These are phyloP conservation scores for Aspergillus ustus DNA, from an alignment of 2,329 filamentous ascomycete species.

Conservation along the genomic window DNA sequence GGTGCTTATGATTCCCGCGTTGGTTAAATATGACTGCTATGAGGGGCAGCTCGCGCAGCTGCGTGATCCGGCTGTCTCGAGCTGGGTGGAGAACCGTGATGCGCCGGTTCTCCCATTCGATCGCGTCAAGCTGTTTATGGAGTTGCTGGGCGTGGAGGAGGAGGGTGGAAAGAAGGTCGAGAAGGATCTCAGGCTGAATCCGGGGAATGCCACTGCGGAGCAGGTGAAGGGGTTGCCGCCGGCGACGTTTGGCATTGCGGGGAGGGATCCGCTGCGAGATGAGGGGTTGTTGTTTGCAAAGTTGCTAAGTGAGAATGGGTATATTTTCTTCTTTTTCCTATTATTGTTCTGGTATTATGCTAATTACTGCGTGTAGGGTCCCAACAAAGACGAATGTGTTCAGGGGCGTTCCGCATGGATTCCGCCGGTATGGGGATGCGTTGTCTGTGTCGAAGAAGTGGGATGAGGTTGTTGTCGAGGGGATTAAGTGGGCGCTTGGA, in stretches of 20 bases:
- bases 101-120: conserved; percentile 56
- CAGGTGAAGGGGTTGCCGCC: conserved; percentile 50
- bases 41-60: conserved; percentile 41
- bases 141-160: conserved; percentile 29
- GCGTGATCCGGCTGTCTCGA: conserved; percentile 47
- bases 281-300: conserved; percentile 55
- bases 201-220: conserved; percentile 38
- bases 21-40: conserved; percentile 46
- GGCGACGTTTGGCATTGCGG: conserved; percentile 52
- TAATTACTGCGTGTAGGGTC: conserved; percentile 40
- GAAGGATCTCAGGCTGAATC: conserved; percentile 46
- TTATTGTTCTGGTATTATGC: neutral
- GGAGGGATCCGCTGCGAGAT: conserved; percentile 55
- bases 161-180: conserved; percentile 37
- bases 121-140: conserved; percentile 40
- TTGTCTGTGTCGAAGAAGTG: conserved; percentile 34
- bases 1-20: conserved; percentile 55
- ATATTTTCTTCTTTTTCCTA: conserved; percentile 18
- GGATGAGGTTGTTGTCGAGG: conserved; percentile 36
- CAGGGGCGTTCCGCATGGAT: conserved; percentile 59
- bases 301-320: conserved; percentile 51
- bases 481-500: conserved; percentile 35
- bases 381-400: conserved; percentile 56
- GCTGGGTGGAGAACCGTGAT: conserved; percentile 50
- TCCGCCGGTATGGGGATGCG: conserved; percentile 39